A percentile compares a stretch with the other conserved stretches of the same genome.
Evolutionary conservation across 2,329 filamentous ascomycete species (phyloP).

Genomic region (Xenoacremonium recifei): DNA sequence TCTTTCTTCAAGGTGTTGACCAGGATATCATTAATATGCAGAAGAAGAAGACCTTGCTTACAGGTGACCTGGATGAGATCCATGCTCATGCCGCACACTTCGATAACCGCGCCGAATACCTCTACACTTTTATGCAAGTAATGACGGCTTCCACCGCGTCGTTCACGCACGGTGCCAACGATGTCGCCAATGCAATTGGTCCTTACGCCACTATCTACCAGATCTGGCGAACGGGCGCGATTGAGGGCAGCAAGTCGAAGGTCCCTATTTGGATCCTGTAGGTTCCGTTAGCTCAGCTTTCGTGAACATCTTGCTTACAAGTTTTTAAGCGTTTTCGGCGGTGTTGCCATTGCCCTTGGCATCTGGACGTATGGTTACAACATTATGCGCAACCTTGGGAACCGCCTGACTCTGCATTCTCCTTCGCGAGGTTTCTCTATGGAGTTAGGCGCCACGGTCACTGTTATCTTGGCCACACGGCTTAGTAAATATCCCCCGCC

Average conservation of each 20-base stretch:
- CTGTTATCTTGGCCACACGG: constrained; percentile 62
- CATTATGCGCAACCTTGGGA: constrained; percentile 63
- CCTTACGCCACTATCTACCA: constrained; percentile 63
- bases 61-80: constrained; percentile 51
- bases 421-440: constrained; percentile 59
- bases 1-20: constrained; percentile 23
- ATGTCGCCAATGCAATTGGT: constrained; percentile 61
- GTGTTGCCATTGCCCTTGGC: constrained; percentile 52
- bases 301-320: background rate
- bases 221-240: constrained; percentile 51
- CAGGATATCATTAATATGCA: constrained; percentile 27
- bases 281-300: constrained; percentile 1
- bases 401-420: constrained; percentile 61
- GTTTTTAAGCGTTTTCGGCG: constrained; percentile 41
- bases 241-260: constrained; percentile 42
- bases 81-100: constrained; percentile 59
- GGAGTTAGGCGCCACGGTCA: constrained; percentile 60
- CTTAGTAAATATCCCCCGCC: constrained; percentile 36
- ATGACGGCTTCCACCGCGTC: constrained; percentile 63
- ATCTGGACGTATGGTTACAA: constrained; percentile 65
- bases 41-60: constrained; percentile 46
- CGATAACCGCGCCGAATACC: constrained; percentile 56
- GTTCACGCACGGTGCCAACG: constrained; percentile 67
- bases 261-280: constrained; percentile 61
- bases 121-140: constrained; percentile 60